phyloP scores from a whole-genome alignment of 352 stramenopile genomes.

The Peronospora farinosa region DNA sequence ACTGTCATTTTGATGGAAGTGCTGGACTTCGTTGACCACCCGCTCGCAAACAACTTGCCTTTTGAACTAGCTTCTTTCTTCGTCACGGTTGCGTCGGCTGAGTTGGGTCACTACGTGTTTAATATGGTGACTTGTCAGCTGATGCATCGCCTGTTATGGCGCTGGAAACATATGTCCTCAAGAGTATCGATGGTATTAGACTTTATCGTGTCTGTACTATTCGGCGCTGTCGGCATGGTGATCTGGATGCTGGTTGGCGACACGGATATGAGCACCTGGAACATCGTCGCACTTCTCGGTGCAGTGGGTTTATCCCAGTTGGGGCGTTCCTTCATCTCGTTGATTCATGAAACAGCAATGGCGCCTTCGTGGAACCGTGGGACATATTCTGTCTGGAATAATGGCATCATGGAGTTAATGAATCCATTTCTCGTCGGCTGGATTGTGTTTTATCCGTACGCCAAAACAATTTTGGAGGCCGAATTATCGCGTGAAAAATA shows the following conservation, averaged over 20 bases:
- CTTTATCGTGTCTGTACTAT: slow-evolving; percentile 20
- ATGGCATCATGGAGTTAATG: slow-evolving; percentile 46
- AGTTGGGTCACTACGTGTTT: slow-evolving; percentile 33
- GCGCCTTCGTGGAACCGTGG: slow-evolving; percentile 10
- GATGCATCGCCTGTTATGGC: slow-evolving; percentile 1
- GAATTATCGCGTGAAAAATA: slow-evolving; percentile 14
- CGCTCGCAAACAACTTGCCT: slow-evolving; percentile 24
- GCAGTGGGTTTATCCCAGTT: slow-evolving; percentile 35
- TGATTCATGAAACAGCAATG: slow-evolving; percentile 42
- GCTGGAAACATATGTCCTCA: slow-evolving; percentile 12
- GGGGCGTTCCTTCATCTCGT: slow-evolving; percentile 30
- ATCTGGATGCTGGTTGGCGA: slow-evolving; percentile 18
- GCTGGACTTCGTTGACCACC: slow-evolving; percentile 47
- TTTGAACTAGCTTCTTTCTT: slow-evolving; percentile 48
- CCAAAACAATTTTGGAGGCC: slow-evolving; percentile 39
- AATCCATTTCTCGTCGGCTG: slow-evolving; percentile 56
- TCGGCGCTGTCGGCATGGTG: slow-evolving; percentile 15
- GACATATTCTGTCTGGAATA: slow-evolving; percentile 34
- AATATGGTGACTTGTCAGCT: slow-evolving; percentile 6
- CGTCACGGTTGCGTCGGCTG: slow-evolving; percentile 31
- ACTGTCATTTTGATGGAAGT: slow-evolving; percentile 62
- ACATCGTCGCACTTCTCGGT: slow-evolving; percentile 32
- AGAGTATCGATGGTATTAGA: slow-evolving; percentile 4
- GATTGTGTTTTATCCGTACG: slow-evolving; percentile 58
- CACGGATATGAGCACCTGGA: slow-evolving; percentile 20